phyloP scores from a whole-genome alignment of 164 flowering plant genomes.

The Annona cherimola region DNA sequence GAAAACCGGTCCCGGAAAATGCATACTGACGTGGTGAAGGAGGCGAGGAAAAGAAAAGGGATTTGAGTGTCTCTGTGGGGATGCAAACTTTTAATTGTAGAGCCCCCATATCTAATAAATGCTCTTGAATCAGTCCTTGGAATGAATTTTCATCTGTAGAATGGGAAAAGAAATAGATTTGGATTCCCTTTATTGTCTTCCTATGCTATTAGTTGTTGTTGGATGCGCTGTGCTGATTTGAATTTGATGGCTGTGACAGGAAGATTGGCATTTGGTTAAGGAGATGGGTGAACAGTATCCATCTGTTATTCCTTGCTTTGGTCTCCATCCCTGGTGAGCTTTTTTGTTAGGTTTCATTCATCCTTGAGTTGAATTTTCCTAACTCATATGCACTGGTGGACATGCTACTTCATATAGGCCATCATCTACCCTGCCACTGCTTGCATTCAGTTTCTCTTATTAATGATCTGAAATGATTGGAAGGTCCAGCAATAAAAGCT shows the following conservation, averaged over 20 bases:
- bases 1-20: too few relatives aligned
- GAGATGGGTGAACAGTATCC: slow-evolving; percentile 62
- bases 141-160: too few relatives aligned
- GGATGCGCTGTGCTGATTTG: too few relatives aligned
- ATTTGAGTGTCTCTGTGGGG: too few relatives aligned
- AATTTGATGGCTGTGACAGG: slow-evolving; percentile 21
- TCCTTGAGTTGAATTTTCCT: not conserved
- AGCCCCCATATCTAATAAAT: too few relatives aligned
- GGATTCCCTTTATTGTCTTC: not conserved
- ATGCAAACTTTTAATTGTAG: too few relatives aligned
- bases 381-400: not conserved
- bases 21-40: too few relatives aligned
- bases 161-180: too few relatives aligned
- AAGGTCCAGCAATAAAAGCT: not conserved
- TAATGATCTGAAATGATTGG: not conserved
- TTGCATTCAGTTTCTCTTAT: not conserved
- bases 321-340: slow-evolving; percentile 79
- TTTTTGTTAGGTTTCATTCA: not conserved
- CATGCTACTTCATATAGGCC: not conserved
- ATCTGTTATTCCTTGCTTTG: slow-evolving; percentile 72
- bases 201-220: not conserved
- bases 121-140: too few relatives aligned
- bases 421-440: not conserved
- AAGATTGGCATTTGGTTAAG: slow-evolving; percentile 83
- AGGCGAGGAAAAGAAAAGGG: too few relatives aligned